Base-by-base conservation (phyloP, 805 yeast genomes). In the Isabelozyma pseudorhagii region DNA sequence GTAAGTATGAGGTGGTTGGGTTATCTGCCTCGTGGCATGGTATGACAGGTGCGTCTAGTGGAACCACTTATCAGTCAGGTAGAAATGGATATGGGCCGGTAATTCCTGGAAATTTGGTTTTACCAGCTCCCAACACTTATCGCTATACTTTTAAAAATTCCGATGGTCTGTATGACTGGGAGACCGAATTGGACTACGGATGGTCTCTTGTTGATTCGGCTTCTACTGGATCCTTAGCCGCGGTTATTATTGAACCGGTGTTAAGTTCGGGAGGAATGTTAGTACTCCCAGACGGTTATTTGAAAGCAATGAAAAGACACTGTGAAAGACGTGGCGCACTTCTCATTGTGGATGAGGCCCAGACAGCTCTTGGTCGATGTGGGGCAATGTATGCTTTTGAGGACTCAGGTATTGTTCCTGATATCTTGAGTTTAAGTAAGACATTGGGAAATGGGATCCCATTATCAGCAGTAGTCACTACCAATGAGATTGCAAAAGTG, bases 401-500 rank as follows among this genome's bases (percentile, higher is more conserved):
- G 36, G 36, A 31, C 36, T 5, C 36, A 4, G 36, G 36, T 8
- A 31, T 31, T 10, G 36, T 31, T 10, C 36, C 36, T 31, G 36
- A 31, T 13, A 31, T 31, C n/a, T 31, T 31, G 36, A 31, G 36
- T 31, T 31, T 31, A 13, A 31, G 36, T 13, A 31, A 31, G 36
- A 31, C 36, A 10, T 31, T 31, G n/a, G 79, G 79, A 38, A 71
- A 76, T 28, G 82, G 82, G 6, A 77, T 74, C 28, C 74, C 81
- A 28, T 64, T 78, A 47, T 77, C 80, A 15, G 81, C 78, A 57
- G 64, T 75, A 11, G 56, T 77, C 43, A 52, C 76, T 46, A 67
- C 68, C 56, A 68, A 75, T 48, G 66, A 62, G 49, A 59, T 66
- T 25, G 54, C 62, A n/a, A 45, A 54, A 10, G 63, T 56, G 44